A percentile compares a stretch with the other conserved stretches of the same genome.
Conservation (phyloP, 2,329 filamentous ascomycete genomes). For the Ophiocordyceps sinensis region DNA sequence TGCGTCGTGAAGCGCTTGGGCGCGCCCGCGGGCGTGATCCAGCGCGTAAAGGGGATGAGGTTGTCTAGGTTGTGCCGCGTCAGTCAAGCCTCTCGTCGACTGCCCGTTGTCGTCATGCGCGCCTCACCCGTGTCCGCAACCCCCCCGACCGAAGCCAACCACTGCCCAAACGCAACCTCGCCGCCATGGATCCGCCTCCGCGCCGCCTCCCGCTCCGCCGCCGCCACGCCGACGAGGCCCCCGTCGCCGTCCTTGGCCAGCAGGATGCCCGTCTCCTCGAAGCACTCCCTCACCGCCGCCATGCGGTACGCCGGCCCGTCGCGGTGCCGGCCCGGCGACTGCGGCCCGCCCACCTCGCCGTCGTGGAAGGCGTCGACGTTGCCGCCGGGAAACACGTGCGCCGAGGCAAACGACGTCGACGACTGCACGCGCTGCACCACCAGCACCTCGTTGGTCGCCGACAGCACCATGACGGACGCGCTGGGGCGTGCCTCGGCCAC, state of each 20-base stretch:
- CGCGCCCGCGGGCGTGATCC: slow-evolving; percentile 67
- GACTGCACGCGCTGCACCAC: slow-evolving; percentile 75
- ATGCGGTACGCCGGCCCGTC: slow-evolving; percentile 65
- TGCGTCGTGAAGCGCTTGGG: slow-evolving; percentile 80
- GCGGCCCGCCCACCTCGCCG: slow-evolving; percentile 33
- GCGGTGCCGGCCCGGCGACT: slow-evolving; percentile 43
- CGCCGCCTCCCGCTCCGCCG: slow-evolving; percentile 46
- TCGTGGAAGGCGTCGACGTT: slow-evolving; percentile 69
- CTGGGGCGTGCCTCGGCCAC: slow-evolving; percentile 43
- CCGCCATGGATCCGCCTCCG: slow-evolving; percentile 55
- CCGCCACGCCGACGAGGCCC: slow-evolving; percentile 43
- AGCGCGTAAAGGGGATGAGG: slow-evolving; percentile 74
- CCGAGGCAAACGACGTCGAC: slow-evolving; percentile 73
- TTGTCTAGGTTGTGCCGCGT: too few species aligned
- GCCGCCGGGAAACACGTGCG: slow-evolving; percentile 91
- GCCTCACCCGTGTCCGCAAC: slow-evolving; percentile 50
- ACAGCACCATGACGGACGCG: slow-evolving; percentile 71
- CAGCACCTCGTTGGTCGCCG: slow-evolving; percentile 73
- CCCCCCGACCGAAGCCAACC: slow-evolving; percentile 41
- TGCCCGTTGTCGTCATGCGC: too few species aligned
- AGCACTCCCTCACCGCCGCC: slow-evolving; percentile 79
- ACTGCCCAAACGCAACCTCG: slow-evolving; percentile 50
- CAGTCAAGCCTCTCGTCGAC: too few species aligned
- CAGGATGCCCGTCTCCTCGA: slow-evolving; percentile 87
- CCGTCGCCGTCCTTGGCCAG: slow-evolving; percentile 43